Conservation (phyloP, 2,329 filamentous ascomycete species). For the Sarocladium strictum region DNA sequence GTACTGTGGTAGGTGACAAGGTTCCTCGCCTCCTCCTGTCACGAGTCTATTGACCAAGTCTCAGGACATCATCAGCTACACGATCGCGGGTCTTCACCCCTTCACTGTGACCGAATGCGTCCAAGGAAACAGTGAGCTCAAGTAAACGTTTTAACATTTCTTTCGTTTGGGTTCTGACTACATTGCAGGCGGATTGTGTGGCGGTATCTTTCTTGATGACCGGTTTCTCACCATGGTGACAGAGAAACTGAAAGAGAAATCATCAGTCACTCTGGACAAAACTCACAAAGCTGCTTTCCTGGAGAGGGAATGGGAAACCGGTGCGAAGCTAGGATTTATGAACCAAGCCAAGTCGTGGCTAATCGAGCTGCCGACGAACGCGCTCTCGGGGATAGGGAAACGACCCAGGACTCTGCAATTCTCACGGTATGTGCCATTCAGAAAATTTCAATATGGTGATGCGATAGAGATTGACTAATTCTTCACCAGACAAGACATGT, state of each 20-base stretch:
- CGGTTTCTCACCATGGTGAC: conserved; percentile 22
- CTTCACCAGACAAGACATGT: not conserved
- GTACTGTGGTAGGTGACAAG: conserved; percentile 29
- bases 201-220: conserved; percentile 34
- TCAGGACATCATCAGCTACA: conserved; percentile 36
- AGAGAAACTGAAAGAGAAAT: conserved; percentile 3
- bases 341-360: not conserved
- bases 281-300: conserved; percentile 14
- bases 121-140: conserved; percentile 28
- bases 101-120: conserved; percentile 30
- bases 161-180: not conserved
- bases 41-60: not conserved
- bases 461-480: not conserved
- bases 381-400: not conserved
- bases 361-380: not conserved
- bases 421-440: not conserved
- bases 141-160: not conserved
- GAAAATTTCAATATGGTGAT: not conserved
- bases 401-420: not conserved
- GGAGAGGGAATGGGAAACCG: conserved; percentile 23
- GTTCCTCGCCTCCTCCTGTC: too few species aligned
- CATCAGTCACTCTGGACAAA: not conserved
- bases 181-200: conserved; percentile 28
- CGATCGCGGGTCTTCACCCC: conserved; percentile 15
- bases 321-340: conserved; percentile 17